A percentile compares a stretch with the other conserved stretches of the same genome.
Conservation (phyloP, 371 early-diverging fungal species). For the Zancudomyces culisetae region DNA sequence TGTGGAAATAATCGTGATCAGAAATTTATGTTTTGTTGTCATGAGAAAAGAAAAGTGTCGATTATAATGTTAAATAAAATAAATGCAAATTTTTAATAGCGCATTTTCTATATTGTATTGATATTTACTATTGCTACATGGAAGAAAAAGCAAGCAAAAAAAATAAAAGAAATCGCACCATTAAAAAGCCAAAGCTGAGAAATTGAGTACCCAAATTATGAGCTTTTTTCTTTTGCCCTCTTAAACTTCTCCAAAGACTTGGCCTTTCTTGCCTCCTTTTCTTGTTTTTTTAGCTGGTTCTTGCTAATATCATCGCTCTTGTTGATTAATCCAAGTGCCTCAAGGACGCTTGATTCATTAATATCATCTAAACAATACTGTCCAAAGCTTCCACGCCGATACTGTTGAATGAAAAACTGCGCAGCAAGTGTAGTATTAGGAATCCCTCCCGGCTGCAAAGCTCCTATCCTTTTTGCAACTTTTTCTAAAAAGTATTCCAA, state of each 20-base stretch:
- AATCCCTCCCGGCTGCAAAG: conserved; percentile 51
- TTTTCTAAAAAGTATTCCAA: conserved; percentile 32
- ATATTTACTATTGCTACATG: too few relatives aligned
- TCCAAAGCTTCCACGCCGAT: conserved; percentile 50
- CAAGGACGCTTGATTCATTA: conserved; percentile 26
- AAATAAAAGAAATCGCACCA: too few relatives aligned
- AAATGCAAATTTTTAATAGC: too few relatives aligned
- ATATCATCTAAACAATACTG: conserved; percentile 51
- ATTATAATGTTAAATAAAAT: too few relatives aligned
- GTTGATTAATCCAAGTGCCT: conserved; percentile 19
- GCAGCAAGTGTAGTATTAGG: conserved; percentile 40
- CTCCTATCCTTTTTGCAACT: conserved; percentile 54
- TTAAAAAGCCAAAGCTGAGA: too few relatives aligned
- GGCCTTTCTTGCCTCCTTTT: neutral
- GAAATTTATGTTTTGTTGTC: too few relatives aligned
- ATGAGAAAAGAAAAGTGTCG: too few relatives aligned
- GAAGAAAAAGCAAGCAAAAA: too few relatives aligned
- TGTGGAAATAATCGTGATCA: too few relatives aligned
- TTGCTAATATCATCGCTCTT: conserved; percentile 11
- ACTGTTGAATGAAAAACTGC: conserved; percentile 48
- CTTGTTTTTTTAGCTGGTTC: conserved; percentile 14
- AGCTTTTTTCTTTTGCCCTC: neutral
- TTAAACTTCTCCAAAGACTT: neutral
- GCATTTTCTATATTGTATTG: too few relatives aligned
- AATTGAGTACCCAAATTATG: too few relatives aligned